Evolutionary conservation across 2,329 filamentous ascomycete genomes (phyloP).

Genomic region (Cytospora mali): DNA sequence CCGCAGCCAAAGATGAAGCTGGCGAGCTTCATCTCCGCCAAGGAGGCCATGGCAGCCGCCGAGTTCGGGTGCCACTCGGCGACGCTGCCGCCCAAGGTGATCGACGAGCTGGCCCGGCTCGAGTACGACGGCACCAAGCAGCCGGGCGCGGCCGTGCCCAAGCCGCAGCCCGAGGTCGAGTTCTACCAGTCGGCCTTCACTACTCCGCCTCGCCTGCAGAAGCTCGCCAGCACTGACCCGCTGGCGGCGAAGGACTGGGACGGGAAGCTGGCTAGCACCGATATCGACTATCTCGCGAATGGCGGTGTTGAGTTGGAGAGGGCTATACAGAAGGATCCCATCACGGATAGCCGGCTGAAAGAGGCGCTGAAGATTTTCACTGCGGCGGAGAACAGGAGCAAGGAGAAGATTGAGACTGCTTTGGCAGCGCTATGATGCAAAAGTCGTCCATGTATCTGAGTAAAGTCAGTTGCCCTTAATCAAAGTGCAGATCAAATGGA

Average conservation of each 20-base stretch:
- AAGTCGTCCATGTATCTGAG: neutral
- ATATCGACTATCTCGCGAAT: constrained; percentile 51
- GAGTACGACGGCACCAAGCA: constrained; percentile 42
- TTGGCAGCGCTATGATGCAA: constrained; percentile 21
- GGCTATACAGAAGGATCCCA: constrained; percentile 44
- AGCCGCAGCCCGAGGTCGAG: constrained; percentile 38
- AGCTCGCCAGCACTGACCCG: constrained; percentile 43
- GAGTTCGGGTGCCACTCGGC: constrained; percentile 51
- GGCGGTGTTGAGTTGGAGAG: constrained; percentile 46
- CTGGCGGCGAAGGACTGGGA: constrained; percentile 43
- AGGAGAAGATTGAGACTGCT: constrained; percentile 36
- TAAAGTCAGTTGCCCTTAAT: no score
- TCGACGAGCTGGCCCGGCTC: constrained; percentile 44
- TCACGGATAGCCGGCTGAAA: constrained; percentile 41
- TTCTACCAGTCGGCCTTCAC: constrained; percentile 41
- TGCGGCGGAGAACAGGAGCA: constrained; percentile 36
- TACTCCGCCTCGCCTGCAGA: constrained; percentile 39
- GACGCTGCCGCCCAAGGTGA: constrained; percentile 45
- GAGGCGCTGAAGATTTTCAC: constrained; percentile 46
- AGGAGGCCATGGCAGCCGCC: constrained; percentile 49
- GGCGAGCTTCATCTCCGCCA: constrained; percentile 47
- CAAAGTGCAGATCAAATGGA: no score
- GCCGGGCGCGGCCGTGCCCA: constrained; percentile 43
- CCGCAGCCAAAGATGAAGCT: constrained; percentile 52
- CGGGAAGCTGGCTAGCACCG: constrained; percentile 43